phyloP scores from a whole-genome alignment of 106 monocot genomes.

The Dactylorhiza incarnata region DNA sequence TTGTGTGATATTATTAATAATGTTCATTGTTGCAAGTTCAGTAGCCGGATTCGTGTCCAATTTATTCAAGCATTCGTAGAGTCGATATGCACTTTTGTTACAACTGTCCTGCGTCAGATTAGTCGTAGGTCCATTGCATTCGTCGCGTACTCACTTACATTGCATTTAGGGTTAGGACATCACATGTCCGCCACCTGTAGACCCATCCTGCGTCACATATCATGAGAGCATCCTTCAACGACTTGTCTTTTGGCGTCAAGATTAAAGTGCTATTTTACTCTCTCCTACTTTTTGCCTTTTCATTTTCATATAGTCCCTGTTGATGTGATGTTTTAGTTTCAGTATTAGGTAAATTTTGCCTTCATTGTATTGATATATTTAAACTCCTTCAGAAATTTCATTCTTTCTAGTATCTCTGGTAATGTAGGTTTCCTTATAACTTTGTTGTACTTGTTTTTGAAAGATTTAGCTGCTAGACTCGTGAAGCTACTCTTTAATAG shows the following conservation, averaged over 20 bases:
- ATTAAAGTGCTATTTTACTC: neutral
- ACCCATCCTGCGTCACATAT: too few relatives aligned
- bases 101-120: too few relatives aligned
- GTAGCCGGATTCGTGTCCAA: too few relatives aligned
- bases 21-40: too few relatives aligned
- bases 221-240: too few relatives aligned
- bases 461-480: neutral
- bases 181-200: too few relatives aligned
- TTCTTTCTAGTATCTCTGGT: neutral
- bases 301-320: neutral
- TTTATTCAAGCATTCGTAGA: too few relatives aligned
- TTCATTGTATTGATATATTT: neutral
- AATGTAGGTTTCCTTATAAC: neutral
- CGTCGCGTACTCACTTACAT: too few relatives aligned
- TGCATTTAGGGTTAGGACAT: too few relatives aligned
- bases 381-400: neutral
- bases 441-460: neutral
- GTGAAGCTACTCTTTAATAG: neutral
- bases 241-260: neutral
- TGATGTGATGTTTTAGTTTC: neutral
- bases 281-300: neutral
- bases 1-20: too few relatives aligned
- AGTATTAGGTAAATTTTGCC: neutral
- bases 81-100: too few relatives aligned
- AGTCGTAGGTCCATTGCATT: too few relatives aligned